These are phyloP conservation scores for Athelia psychrophila DNA, from an alignment of 1,284 basidiomycete species.

Conservation along the genomic window DNA sequence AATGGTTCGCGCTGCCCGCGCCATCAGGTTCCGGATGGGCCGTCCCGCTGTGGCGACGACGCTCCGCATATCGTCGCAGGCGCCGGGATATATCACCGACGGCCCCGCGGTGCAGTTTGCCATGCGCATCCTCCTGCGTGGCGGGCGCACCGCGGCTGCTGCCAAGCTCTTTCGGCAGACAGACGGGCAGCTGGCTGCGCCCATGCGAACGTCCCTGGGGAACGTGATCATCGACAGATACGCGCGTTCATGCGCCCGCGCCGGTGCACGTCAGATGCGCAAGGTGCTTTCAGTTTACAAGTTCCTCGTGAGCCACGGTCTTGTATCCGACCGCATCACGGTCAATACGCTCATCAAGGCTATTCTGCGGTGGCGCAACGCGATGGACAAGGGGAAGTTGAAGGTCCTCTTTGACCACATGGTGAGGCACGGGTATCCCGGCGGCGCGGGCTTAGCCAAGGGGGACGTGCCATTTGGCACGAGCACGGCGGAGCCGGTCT, in stretches of 20 bases:
- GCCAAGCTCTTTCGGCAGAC: slow-evolving; percentile 35
- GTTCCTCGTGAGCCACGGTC: slow-evolving; percentile 37
- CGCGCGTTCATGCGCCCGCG: slow-evolving; percentile 26
- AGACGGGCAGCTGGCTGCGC: slow-evolving; percentile 22
- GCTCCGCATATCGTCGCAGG: slow-evolving; percentile 12
- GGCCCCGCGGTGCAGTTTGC: slow-evolving; percentile 23
- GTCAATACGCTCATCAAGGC: slow-evolving; percentile 61
- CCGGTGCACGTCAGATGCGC: slow-evolving; percentile 41
- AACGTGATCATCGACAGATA: slow-evolving; percentile 53
- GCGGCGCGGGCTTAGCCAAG: slow-evolving; percentile 15
- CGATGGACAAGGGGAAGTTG: slow-evolving; percentile 38
- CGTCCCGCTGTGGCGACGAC: slow-evolving; percentile 9
- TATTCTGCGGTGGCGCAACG: slow-evolving; percentile 44
- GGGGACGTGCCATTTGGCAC: slow-evolving; percentile 43
- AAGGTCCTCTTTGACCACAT: slow-evolving; percentile 60
- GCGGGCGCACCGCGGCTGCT: slow-evolving; percentile 37
- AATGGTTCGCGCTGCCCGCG: slow-evolving; percentile 9
- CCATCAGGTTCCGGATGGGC: slow-evolving; percentile 15
- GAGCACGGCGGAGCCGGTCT: slow-evolving; percentile 13
- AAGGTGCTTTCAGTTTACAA: slow-evolving; percentile 37
- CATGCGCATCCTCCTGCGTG: slow-evolving; percentile 30
- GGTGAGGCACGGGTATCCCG: slow-evolving; percentile 54
- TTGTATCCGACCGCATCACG: slow-evolving; percentile 60
- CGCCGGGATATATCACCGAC: slow-evolving; percentile 15
- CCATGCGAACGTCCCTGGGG: slow-evolving; percentile 40